Evolutionary conservation across 73 alveolate genomes (phyloP).

Genomic region (Paramecium sonneborni): DNA sequence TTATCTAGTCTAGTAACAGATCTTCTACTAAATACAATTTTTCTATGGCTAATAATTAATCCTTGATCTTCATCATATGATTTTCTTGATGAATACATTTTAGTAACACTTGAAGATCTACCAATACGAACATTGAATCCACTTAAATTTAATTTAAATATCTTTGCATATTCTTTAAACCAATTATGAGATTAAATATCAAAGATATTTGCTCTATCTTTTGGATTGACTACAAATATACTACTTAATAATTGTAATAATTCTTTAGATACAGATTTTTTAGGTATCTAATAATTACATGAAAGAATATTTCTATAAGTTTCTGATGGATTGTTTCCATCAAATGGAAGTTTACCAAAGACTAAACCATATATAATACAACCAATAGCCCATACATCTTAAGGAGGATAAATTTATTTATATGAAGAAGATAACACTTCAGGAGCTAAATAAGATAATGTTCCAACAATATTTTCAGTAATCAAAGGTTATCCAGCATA

Average conservation of each 20-base stretch:
- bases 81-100: neutral
- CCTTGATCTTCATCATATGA: neutral
- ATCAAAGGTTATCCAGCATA: neutral
- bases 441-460: constrained; percentile 63
- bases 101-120: neutral
- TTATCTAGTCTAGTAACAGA: constrained; percentile 5
- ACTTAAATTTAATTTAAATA: neutral
- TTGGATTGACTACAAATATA: neutral
- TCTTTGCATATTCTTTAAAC: neutral
- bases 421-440: constrained; percentile 30
- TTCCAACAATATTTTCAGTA: constrained; percentile 37
- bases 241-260: neutral
- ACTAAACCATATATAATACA: constrained; percentile 53
- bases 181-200: neutral
- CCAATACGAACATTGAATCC: neutral
- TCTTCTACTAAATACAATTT: neutral
- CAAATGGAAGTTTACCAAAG: constrained; percentile 53
- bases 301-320: constrained; percentile 24
- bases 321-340: constrained; percentile 49
- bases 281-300: constrained; percentile 13
- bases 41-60: neutral
- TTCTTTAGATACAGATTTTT: neutral
- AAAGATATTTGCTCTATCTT: neutral
- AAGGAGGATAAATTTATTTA: neutral
- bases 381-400: constrained; percentile 66